Percentiles rank a stretch among this genome's conserved stretches.
These are phyloP conservation scores for Aspergillus hancockii DNA, from an alignment of 495 filamentous ascomycete genomes.

Conservation along the genomic window DNA sequence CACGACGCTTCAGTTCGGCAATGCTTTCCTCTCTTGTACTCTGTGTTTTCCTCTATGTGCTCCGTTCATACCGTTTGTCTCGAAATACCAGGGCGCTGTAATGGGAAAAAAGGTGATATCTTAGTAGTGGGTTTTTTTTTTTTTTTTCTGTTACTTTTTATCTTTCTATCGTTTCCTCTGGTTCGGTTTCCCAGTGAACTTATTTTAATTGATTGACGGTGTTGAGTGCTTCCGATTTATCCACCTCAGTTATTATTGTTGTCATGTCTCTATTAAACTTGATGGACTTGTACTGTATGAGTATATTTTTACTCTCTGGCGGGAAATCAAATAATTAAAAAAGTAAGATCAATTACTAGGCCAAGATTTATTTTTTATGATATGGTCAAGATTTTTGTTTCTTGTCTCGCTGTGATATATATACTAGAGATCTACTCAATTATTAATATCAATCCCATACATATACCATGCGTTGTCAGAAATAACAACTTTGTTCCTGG, in stretches of 20 bases:
- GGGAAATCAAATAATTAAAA: background rate
- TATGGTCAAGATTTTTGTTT: no score
- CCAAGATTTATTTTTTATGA: background rate
- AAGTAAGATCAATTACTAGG: background rate
- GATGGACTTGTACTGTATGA: constrained; percentile 7
- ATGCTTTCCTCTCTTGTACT: constrained; percentile 22
- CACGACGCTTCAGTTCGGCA: constrained; percentile 4
- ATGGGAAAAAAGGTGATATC: constrained; percentile 47
- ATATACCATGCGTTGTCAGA: no score
- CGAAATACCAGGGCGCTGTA: constrained; percentile 46
- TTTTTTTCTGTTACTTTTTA: constrained; percentile 8
- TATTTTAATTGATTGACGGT: constrained; percentile 8
- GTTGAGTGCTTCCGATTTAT: constrained; percentile 11
- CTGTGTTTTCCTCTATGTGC: constrained; percentile 26
- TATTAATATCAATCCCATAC: no score
- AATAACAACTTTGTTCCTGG: no score
- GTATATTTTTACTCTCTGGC: background rate
- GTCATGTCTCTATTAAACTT: background rate
- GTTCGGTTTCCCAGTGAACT: background rate
- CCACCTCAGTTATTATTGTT: background rate
- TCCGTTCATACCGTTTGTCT: constrained; percentile 24
- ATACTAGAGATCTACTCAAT: no score
- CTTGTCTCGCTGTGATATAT: no score
- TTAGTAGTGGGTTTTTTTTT: constrained; percentile 37
- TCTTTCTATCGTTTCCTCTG: background rate